Evolutionary conservation across 148 eudicot genomes (phyloP), one percentile per base, ranked within the genome.

Genomic region (Nepenthes mirabilis): DNA sequence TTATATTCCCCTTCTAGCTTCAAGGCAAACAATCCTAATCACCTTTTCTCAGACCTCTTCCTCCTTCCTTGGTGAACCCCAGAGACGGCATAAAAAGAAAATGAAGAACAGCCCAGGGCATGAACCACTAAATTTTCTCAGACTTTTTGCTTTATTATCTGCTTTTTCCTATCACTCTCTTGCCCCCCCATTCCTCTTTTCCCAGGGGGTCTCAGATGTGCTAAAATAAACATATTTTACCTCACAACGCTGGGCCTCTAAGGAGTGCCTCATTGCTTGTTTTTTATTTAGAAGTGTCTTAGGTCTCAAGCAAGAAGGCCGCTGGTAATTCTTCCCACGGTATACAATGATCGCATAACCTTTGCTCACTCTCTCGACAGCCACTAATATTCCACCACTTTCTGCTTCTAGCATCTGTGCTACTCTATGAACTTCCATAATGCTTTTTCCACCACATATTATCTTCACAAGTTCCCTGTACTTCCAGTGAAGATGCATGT

Each of bases 401-500:
- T 94, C 97, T 63, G 97, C 80, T 64, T 94, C 99, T 55, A 94
- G 72, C 37, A 70, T 79, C 47, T 73, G 72, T 34, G 99, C 95
- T 71, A 76, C 73, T 43, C 63, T 58, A 56, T 76, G 77, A 62
- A 86, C 79, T 65, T 86, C 99, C 54, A 75, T 83, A 64, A 82
- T 82, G 78, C 74, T 74, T 75, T 77, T 74, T 37, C 83, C 85
- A 36, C 91, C 91, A 59, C 84, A 76, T 50, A 90, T 77, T 69
- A 94, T 75, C 81, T 94, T 94, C 56, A 94, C 99, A 59, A 94
- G 83, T 72, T 94, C 99, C 72, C 99, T 78, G 70, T 94, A 94
- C 74, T 94, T 94, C 99, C 99, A 94, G 69, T 94, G 99, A 50
- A 94, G 83, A 83, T 94, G 99, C 99, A 94, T 89, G 74, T 94